A percentile compares a stretch with the other conserved stretches of the same genome.
Conservation (phyloP, 345 rosid genomes). For the Noccaea caerulescens region DNA sequence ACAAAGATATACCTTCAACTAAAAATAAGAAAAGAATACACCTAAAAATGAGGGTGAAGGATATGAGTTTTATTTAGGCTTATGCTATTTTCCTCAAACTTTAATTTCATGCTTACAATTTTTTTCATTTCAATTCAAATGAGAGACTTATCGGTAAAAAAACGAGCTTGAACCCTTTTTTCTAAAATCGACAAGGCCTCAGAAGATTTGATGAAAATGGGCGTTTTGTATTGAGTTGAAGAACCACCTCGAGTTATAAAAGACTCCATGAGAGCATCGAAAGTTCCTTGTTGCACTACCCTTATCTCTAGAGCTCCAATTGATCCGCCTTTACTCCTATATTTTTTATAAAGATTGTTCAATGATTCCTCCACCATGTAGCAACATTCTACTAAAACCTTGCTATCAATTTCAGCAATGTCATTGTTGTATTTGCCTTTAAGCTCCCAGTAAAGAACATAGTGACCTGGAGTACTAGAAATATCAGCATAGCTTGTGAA, state of each 20-base stretch:
- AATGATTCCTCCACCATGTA: constrained; percentile 55
- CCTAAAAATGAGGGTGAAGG: too few species aligned
- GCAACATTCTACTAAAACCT: constrained; percentile 64
- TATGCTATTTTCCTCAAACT: neutral
- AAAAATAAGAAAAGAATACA: too few species aligned
- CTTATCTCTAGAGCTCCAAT: constrained; percentile 70
- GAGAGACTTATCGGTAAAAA: constrained; percentile 4
- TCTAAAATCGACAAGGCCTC: constrained; percentile 40
- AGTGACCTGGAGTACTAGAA: constrained; percentile 61
- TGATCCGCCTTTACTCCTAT: constrained; percentile 50
- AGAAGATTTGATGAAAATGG: constrained; percentile 62
- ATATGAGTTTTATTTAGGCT: too few species aligned
- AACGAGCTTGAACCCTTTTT: neutral
- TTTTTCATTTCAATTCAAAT: too few species aligned
- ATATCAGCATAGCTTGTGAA: constrained; percentile 64
- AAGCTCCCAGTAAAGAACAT: constrained; percentile 70
- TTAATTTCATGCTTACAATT: constrained; percentile 13
- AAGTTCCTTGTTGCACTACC: constrained; percentile 61
- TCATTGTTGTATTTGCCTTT: constrained; percentile 39
- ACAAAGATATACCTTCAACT: too few species aligned
- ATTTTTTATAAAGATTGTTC: constrained; percentile 55
- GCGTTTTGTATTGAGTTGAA: constrained; percentile 70
- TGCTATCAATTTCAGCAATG: constrained; percentile 40
- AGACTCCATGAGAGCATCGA: constrained; percentile 71
- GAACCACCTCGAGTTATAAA: constrained; percentile 68